Evolutionary conservation across 106 monocot genomes (phyloP), one percentile per base, ranked within the genome.

Genomic region (Vanilla planifolia): DNA sequence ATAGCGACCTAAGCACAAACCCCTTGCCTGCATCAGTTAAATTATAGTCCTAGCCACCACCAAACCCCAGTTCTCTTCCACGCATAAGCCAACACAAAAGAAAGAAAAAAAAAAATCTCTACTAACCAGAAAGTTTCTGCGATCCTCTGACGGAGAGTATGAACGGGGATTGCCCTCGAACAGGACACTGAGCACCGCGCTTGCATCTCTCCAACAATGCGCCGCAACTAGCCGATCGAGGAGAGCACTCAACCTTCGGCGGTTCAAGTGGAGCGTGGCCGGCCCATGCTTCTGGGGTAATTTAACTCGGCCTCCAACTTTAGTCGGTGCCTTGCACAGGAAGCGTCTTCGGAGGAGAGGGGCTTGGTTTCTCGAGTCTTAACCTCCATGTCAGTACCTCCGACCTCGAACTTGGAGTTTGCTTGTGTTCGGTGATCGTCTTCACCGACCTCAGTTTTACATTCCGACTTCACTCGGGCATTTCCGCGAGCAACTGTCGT

Each of bases 171-270:
- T 45, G 26, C 74, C 70, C 7, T 10, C 51, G 3, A 74, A 26
- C 42, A 79, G 52, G 20, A 71, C n/a, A 33, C 67, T 64, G 8
- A 83, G 26, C 14, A 71, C 71, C 5, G 71, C 75, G 19, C 74
- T 67, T 5, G 83, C 83, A 17, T 74, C 83, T 16, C 39, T 57
- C 83, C 83, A 83, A 2, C 27, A 44, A 44, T 75, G 74, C 2
- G 43, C 59, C 4, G 55, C 15, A 14, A 26, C 59, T 23, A 67
- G 62, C 15, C 51, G 27, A n/a, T 59, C 41, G 8, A 83, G 71
- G 7, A 71, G 40, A 57, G 5, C 4, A 17, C 20, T 21, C 17
- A 57, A 10, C 35, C 57, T 33, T 33, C 33, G 57, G 35, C n/a
- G 57, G 57, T 57, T 57, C 6, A 57, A 0, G 34, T 1, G 35